Conservation (phyloP, 768 basidiomycete genomes). For the Lentinula sp. region DNA sequence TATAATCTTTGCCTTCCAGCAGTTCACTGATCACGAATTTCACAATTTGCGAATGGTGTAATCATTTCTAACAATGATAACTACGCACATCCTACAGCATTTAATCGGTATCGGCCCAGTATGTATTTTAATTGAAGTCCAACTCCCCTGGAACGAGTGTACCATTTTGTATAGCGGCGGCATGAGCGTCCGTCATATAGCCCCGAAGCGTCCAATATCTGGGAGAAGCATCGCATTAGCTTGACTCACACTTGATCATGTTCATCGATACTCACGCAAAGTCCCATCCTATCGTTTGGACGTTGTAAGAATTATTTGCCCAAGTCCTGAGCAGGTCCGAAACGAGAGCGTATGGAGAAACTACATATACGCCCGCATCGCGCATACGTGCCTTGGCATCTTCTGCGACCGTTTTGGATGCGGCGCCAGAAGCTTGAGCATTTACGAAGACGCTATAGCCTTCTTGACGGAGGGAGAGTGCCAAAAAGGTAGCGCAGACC, state of each 20-base stretch:
- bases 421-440: constrained; percentile 39
- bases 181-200: constrained; percentile 23
- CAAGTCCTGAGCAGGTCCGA: constrained; percentile 46
- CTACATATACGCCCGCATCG: constrained; percentile 36
- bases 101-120: too few species aligned
- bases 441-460: constrained; percentile 44
- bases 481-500: constrained; percentile 45
- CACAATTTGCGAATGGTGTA: too few species aligned
- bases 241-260: not conserved
- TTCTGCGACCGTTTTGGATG: constrained; percentile 29
- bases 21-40: too few species aligned
- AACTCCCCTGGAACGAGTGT: constrained; percentile 15
- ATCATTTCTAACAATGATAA: too few species aligned
- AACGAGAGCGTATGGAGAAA: constrained; percentile 36
- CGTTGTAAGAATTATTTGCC: constrained; percentile 39
- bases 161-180: constrained; percentile 22
- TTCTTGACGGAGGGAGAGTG: constrained; percentile 36
- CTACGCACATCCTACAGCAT: too few species aligned
- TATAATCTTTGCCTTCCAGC: not conserved
- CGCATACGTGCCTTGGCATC: constrained; percentile 45
- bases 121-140: not conserved
- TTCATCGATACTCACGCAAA: not conserved
- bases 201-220: constrained; percentile 25
- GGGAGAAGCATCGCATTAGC: not conserved
- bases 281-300: constrained; percentile 20